These are phyloP conservation scores for Fusarium sp. DNA, from an alignment of 2,329 filamentous ascomycete species.

Conservation along the genomic window DNA sequence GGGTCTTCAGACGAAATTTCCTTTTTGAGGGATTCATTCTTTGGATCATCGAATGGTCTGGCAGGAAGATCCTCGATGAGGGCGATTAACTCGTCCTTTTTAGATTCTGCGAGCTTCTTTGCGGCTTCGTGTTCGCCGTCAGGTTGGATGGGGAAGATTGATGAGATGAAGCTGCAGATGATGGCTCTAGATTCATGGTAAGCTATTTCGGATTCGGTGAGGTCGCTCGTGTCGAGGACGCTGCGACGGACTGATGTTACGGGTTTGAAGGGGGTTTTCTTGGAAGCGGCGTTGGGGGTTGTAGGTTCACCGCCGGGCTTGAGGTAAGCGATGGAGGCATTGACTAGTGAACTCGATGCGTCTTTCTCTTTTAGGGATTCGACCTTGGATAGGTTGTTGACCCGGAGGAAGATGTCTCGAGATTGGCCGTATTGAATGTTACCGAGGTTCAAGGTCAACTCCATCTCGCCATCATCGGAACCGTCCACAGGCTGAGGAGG, in stretches of 20 bases:
- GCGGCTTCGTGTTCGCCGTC: constrained; percentile 46
- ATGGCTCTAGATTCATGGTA: constrained; percentile 64
- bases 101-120: not conserved
- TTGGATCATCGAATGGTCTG: constrained; percentile 47
- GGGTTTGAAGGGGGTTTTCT: not conserved
- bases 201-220: constrained; percentile 51
- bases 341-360: constrained; percentile 42
- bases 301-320: constrained; percentile 27
- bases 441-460: constrained; percentile 56
- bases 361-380: constrained; percentile 7
- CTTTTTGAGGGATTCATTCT: constrained; percentile 58
- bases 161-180: constrained; percentile 62
- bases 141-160: constrained; percentile 51
- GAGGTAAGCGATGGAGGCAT: constrained; percentile 49
- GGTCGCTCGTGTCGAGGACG: constrained; percentile 29
- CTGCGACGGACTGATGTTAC: constrained; percentile 20
- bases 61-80: constrained; percentile 51
- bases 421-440: constrained; percentile 71
- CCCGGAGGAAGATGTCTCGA: constrained; percentile 62
- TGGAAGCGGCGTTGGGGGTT: constrained; percentile 3
- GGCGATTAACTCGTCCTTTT: constrained; percentile 38
- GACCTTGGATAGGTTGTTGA: constrained; percentile 37
- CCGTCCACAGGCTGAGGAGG: constrained; percentile 29
- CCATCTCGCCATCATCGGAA: constrained; percentile 16
- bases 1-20: constrained; percentile 59